Percentiles rank a stretch among this genome's conserved stretches.
Evolutionary conservation across 305 asterid species (phyloP).

Genomic region (Fraxinus xanthoxyloides): DNA sequence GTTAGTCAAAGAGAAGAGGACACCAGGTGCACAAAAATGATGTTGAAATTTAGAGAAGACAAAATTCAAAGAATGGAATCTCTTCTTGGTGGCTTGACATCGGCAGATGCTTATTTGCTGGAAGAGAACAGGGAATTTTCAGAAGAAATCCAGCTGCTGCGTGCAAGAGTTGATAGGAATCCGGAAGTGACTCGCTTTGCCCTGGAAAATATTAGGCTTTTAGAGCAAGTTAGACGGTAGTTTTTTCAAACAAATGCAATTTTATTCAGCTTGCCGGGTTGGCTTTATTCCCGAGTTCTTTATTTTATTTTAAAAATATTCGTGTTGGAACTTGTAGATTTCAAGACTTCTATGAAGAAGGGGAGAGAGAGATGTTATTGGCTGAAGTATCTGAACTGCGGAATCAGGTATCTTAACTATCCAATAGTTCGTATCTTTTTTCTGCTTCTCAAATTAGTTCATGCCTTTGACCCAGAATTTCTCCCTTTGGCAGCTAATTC

Average conservation of each 20-base stretch:
- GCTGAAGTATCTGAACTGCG: conserved; percentile 77
- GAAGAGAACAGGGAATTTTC: conserved; percentile 72
- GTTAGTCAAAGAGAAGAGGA: conserved; percentile 97
- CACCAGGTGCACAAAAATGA: conserved; percentile 87
- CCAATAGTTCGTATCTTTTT: conserved; percentile 13
- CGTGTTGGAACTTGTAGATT: conserved; percentile 38
- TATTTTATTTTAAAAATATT: conserved; percentile 5
- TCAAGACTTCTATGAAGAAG: conserved; percentile 96
- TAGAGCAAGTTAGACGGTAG: conserved; percentile 81
- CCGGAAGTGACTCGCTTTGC: conserved; percentile 99
- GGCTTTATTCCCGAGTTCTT: background rate
- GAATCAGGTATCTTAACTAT: conserved; percentile 57
- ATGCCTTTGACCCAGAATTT: conserved; percentile 11
- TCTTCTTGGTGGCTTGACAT: conserved; percentile 59
- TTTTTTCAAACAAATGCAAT: conserved; percentile 7
- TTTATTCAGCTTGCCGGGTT: background rate
- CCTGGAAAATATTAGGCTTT: conserved; percentile 85
- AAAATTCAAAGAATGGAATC: conserved; percentile 96
- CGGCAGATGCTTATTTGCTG: conserved; percentile 67
- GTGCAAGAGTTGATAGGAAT: conserved; percentile 71
- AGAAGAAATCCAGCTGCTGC: conserved; percentile 73
- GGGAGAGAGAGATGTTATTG: conserved; percentile 83
- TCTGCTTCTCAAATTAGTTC: conserved; percentile 9
- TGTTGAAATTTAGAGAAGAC: conserved; percentile 95
- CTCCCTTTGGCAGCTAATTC: conserved; percentile 48